A percentile compares a stretch with the other conserved stretches of the same genome.
phyloP scores from a whole-genome alignment of 2,329 filamentous ascomycete species.

The Intubia oerlemansii region DNA sequence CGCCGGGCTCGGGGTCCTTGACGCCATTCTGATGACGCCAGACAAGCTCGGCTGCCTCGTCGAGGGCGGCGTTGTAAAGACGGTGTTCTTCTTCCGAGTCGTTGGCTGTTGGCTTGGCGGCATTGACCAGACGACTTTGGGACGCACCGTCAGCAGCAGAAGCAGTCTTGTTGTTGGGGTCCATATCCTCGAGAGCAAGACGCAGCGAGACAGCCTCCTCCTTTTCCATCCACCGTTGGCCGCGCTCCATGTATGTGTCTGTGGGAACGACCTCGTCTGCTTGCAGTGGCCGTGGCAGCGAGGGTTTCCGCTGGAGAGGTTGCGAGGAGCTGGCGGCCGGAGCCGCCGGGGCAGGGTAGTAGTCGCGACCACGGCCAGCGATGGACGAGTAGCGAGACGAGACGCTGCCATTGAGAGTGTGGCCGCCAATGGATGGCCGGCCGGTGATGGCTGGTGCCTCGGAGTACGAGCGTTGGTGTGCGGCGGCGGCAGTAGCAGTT shows the following conservation, averaged over 20 bases:
- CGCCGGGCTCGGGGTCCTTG: conserved; percentile 32
- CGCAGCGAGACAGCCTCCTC: conserved; percentile 52
- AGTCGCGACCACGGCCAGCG: conserved; percentile 25
- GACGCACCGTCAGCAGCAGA: neutral
- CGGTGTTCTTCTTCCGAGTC: conserved; percentile 23
- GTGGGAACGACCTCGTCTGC: conserved; percentile 42
- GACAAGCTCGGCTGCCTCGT: conserved; percentile 61
- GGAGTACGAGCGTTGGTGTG: conserved; percentile 10
- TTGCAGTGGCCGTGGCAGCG: conserved; percentile 19
- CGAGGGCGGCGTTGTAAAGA: conserved; percentile 47
- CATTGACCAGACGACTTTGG: neutral
- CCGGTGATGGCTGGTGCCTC: neutral
- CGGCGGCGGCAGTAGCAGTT: no score
- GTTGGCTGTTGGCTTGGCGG: neutral
- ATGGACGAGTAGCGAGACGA: conserved; percentile 27
- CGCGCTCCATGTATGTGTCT: conserved; percentile 50
- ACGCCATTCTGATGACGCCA: conserved; percentile 50
- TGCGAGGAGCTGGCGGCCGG: no score
- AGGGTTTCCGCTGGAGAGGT: neutral
- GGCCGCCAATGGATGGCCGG: conserved; percentile 10
- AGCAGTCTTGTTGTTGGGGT: conserved; percentile 20
- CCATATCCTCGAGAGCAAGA: conserved; percentile 53
- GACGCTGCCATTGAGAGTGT: conserved; percentile 24
- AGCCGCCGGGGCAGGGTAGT: conserved; percentile 22
- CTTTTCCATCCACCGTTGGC: conserved; percentile 60